phyloP scores from a whole-genome alignment of 164 flowering plant genomes.

The Chimonanthus salicifolius region DNA sequence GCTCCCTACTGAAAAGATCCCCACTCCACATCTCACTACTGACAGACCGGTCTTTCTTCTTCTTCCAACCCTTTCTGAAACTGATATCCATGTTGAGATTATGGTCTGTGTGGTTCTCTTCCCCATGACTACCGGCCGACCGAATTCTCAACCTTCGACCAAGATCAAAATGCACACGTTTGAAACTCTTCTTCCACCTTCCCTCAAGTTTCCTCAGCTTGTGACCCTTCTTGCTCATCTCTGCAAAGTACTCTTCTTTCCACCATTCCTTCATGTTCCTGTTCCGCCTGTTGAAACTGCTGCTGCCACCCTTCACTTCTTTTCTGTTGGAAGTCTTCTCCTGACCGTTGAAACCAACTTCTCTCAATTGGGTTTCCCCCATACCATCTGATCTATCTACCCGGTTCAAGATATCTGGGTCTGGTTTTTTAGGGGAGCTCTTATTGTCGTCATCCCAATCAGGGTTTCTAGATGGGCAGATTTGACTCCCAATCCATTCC shows the following conservation, averaged over 20 bases:
- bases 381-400: conserved; percentile 29
- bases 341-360: conserved; percentile 15
- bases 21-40: conserved; percentile 92
- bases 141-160: conserved; percentile 31
- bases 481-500: conserved; percentile 99
- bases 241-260: conserved; percentile 82
- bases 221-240: conserved; percentile 52
- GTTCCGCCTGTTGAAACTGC: conserved; percentile 21
- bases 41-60: conserved; percentile 39
- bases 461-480: conserved; percentile 47
- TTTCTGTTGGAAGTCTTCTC: conserved; percentile 29
- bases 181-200: conserved; percentile 50
- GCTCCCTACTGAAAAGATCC: conserved; percentile 87
- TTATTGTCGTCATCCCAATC: conserved; percentile 68
- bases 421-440: conserved; percentile 26
- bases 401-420: conserved; percentile 18
- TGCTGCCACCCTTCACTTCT: conserved; percentile 21
- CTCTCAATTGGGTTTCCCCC: conserved; percentile 21
- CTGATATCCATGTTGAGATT: conserved; percentile 59
- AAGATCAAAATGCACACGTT: conserved; percentile 45
- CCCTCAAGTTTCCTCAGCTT: conserved; percentile 37
- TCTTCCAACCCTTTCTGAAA: conserved; percentile 71
- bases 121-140: conserved; percentile 24
- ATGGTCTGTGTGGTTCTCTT: conserved; percentile 18
- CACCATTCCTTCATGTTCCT: conserved; percentile 98